Evolutionary conservation across 2,329 filamentous ascomycete species (phyloP).

Genomic region (Ascochyta fabae): DNA sequence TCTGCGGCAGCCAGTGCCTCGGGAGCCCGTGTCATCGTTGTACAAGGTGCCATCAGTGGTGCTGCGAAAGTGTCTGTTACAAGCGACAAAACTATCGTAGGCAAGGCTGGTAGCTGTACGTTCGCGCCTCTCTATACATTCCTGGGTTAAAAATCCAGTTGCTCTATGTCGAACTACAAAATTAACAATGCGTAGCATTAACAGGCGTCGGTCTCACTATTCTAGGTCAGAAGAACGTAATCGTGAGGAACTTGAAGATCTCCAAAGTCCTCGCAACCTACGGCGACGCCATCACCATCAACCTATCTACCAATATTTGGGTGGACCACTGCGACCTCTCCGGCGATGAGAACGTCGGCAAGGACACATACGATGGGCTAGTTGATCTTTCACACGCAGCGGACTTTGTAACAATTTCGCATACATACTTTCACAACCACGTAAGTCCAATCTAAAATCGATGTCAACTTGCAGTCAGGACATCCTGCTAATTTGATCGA

Average conservation of each 20-base stretch:
- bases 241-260: slow-evolving; percentile 67
- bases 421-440: slow-evolving; percentile 61
- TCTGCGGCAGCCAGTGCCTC: slow-evolving; percentile 53
- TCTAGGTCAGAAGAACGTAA: slow-evolving; percentile 63
- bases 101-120: slow-evolving; percentile 53
- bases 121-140: background rate
- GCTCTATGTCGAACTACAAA: too few relatives aligned
- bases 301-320: slow-evolving; percentile 63
- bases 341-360: slow-evolving; percentile 46
- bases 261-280: slow-evolving; percentile 62
- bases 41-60: slow-evolving; percentile 32
- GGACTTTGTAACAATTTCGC: slow-evolving; percentile 65
- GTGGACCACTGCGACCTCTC: slow-evolving; percentile 71
- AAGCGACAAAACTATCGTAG: slow-evolving; percentile 34
- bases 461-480: background rate
- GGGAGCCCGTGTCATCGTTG: slow-evolving; percentile 32
- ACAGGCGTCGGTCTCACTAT: slow-evolving; percentile 52
- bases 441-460: slow-evolving; percentile 9
- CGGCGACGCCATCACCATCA: slow-evolving; percentile 66
- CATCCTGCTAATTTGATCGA: background rate
- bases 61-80: slow-evolving; percentile 33
- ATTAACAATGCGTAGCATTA: too few relatives aligned
- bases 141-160: too few relatives aligned
- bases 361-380: slow-evolving; percentile 45
- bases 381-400: slow-evolving; percentile 68